Conservation (phyloP, 2,329 filamentous ascomycete genomes). For the Scopulariopsis brevicaulis region DNA sequence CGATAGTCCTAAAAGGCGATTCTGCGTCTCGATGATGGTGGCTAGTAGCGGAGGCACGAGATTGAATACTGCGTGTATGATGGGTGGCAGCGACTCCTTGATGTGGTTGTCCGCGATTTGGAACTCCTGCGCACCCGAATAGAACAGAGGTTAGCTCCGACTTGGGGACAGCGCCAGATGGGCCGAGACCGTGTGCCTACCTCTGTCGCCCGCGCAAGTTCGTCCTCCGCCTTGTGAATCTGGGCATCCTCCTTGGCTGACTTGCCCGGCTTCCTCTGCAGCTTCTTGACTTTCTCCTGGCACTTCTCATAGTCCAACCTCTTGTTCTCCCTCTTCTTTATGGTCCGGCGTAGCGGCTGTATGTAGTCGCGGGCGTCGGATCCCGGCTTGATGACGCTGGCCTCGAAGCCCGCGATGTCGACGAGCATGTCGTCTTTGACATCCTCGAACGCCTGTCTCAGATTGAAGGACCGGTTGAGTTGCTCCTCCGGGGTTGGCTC, state of each 20-base stretch:
- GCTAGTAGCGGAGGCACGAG: constrained; percentile 63
- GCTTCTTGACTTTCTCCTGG: constrained; percentile 57
- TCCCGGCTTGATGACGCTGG: constrained; percentile 57
- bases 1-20: constrained; percentile 63
- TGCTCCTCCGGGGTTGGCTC: constrained; percentile 49
- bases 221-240: constrained; percentile 59
- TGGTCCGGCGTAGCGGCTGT: constrained; percentile 65
- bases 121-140: constrained; percentile 45
- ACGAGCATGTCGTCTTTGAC: constrained; percentile 60
- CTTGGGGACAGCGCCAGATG: background rate
- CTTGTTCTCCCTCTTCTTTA: constrained; percentile 77
- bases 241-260: constrained; percentile 63
- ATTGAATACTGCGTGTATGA: constrained; percentile 60
- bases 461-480: constrained; percentile 50
- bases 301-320: constrained; percentile 73
- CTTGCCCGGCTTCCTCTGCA: constrained; percentile 57
- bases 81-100: constrained; percentile 55
- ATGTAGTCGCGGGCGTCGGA: constrained; percentile 57
- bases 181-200: constrained; percentile 25
- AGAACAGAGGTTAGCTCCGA: background rate
- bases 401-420: constrained; percentile 61
- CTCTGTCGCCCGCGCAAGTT: constrained; percentile 53
- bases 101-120: constrained; percentile 65
- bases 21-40: constrained; percentile 65
- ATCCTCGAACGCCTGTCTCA: constrained; percentile 59